Base-by-base conservation (phyloP, 2,329 filamentous ascomycete genomes). In the Thielaviopsis musarum region DNA sequence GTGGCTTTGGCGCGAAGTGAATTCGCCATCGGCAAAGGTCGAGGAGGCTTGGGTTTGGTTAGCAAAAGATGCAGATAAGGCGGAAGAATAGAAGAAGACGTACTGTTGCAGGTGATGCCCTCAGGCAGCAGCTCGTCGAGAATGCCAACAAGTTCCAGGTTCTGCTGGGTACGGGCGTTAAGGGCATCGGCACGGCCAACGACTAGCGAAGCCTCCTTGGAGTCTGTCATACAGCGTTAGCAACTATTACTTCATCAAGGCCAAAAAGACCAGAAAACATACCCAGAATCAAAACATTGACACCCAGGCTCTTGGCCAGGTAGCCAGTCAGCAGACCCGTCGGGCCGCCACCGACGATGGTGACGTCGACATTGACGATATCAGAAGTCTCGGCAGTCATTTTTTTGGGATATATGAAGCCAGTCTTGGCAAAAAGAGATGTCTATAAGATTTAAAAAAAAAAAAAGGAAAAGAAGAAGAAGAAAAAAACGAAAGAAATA, bases 61-160 rank as follows among this genome's bases (percentile, higher is more conserved):
- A 22, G n/a, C 49, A 34, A 10, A n/a, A 12, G 10, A 7, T 34
- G 30, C n/a, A n/a, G 38, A 17, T 45, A 5, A 41, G 15, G 10
- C 10, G 28, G 15, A 48, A 30, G 28, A 52, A 10, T 5, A 22
- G 49, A 49, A 15, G 17, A 21, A 12, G 28, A 62, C 71, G 65
- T 67, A 76, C 74, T 77, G 63, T 77, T 76, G 65, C 75, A 77
- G 60, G 73, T 73, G n/a, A 77, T 69, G 1, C 75, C 74, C 1
- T 69, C 65, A 0, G 70, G 66, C 0, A 76, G 62, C 2, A 77
- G 66, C 45, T 74, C 71, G 38, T 73, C 68, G 1, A 75, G 65
- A 17, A 76, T 69, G 7, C 71, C 70, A 3, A 71, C 73, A 6
- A 75, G 69, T 55, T 76, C 74, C 1, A 76, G 67, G 34, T 74